Conservation (phyloP, 305 asterid species). For the Fraxinus nigra region DNA sequence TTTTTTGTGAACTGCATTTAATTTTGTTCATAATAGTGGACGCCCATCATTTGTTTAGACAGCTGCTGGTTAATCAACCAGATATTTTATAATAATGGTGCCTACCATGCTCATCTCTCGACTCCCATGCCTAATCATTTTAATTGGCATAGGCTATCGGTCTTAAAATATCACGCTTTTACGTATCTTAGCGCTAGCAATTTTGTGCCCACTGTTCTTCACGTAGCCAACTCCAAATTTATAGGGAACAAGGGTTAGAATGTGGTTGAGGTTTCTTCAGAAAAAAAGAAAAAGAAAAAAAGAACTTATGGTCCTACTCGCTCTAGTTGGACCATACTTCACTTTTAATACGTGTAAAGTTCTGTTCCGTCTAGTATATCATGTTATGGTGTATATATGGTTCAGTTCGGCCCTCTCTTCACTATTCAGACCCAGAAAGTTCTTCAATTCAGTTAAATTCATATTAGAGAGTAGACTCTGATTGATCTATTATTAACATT, state of each 20-base stretch:
- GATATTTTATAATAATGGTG: not conserved
- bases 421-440: not conserved
- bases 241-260: not conserved
- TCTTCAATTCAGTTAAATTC: not conserved
- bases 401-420: not conserved
- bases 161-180: not conserved
- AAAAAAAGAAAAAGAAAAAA: not conserved
- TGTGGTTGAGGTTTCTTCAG: not conserved
- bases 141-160: not conserved
- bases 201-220: not conserved
- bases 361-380: not conserved
- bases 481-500: not conserved
- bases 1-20: not conserved
- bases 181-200: not conserved
- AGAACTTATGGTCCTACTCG: not conserved
- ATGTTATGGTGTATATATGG: not conserved
- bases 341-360: not conserved
- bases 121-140: not conserved
- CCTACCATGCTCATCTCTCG: not conserved
- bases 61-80: not conserved
- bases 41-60: not conserved
- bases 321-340: not conserved
- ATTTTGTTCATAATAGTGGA: not conserved
- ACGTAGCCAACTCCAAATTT: not conserved
- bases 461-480: not conserved